Percentiles rank a stretch among this genome's conserved stretches.
phyloP scores from a whole-genome alignment of 352 stramenopile species.

The Pythium chondricola region DNA sequence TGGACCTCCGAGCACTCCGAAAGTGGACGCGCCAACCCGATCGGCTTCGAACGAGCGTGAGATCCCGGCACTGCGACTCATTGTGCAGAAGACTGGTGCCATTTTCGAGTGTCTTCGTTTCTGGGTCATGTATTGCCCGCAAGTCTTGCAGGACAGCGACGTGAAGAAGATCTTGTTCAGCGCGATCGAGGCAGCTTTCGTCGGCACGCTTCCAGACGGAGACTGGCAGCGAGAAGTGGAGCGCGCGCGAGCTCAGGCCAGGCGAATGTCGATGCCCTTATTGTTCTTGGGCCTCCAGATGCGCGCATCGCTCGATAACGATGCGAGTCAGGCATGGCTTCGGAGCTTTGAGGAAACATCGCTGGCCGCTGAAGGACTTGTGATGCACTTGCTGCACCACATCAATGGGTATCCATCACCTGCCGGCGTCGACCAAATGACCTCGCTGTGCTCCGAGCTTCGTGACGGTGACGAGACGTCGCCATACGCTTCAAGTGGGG shows the following conservation, averaged over 20 bases:
- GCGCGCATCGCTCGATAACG: conserved; percentile 70
- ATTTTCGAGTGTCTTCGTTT: conserved; percentile 85
- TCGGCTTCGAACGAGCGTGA: conserved; percentile 37
- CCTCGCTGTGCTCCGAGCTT: conserved; percentile 75
- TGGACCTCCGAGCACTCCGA: conserved; percentile 4
- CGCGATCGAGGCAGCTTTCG: conserved; percentile 78
- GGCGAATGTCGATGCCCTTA: conserved; percentile 75
- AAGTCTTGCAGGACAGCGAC: conserved; percentile 68
- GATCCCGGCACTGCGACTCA: conserved; percentile 61
- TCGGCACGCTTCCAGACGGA: conserved; percentile 69
- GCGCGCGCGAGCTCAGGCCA: conserved; percentile 46
- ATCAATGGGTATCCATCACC: conserved; percentile 82
- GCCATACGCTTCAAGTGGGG: conserved; percentile 2
- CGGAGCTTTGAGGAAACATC: conserved; percentile 85
- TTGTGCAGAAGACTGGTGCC: conserved; percentile 76
- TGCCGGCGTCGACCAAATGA: conserved; percentile 78
- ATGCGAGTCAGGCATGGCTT: conserved; percentile 59
- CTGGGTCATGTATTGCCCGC: conserved; percentile 75
- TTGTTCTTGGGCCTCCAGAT: conserved; percentile 84
- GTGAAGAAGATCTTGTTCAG: conserved; percentile 84
- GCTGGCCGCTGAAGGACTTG: conserved; percentile 65
- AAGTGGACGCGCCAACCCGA: neutral
- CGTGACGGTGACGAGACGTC: conserved; percentile 27
- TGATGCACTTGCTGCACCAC: conserved; percentile 84
- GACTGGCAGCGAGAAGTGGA: conserved; percentile 82